A percentile compares a stretch with the other conserved stretches of the same genome.
Evolutionary conservation across 768 basidiomycete species (phyloP).

Genomic region (Coprinopsis marcescibilis): DNA sequence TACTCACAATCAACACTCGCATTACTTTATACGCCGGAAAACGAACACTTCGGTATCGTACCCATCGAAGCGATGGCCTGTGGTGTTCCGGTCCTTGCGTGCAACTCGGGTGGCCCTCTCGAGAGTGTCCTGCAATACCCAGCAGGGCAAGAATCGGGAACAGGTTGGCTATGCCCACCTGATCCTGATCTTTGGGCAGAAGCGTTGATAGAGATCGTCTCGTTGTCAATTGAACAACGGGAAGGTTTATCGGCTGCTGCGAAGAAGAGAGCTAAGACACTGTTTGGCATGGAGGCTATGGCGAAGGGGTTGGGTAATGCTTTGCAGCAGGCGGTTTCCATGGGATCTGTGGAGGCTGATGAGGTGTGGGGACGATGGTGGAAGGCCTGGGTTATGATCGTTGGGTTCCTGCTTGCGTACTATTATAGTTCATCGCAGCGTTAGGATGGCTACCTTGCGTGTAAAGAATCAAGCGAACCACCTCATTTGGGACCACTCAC

Average conservation of each 20-base stretch:
- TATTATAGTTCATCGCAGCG: slow-evolving; percentile 17
- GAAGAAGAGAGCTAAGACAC: slow-evolving; percentile 49
- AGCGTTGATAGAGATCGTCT: slow-evolving; percentile 56
- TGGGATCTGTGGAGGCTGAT: slow-evolving; percentile 38
- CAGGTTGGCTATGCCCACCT: slow-evolving; percentile 74
- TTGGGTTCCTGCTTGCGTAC: slow-evolving; percentile 28
- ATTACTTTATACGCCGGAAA: slow-evolving; percentile 87
- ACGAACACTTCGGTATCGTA: slow-evolving; percentile 97
- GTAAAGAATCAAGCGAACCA: no score
- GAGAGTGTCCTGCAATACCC: slow-evolving; percentile 63
- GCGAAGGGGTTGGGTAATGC: slow-evolving; percentile 50
- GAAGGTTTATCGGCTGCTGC: slow-evolving; percentile 48
- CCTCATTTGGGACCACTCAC: no score
- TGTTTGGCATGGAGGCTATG: slow-evolving; percentile 80
- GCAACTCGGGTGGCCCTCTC: slow-evolving; percentile 81
- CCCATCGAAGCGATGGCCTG: slow-evolving; percentile 94
- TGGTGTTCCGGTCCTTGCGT: slow-evolving; percentile 85
- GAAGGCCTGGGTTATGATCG: slow-evolving; percentile 21
- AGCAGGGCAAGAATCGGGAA: slow-evolving; percentile 37
- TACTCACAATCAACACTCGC: slow-evolving; percentile 58
- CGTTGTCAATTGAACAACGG: slow-evolving; percentile 36
- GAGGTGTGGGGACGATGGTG: slow-evolving; percentile 13
- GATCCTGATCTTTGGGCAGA: slow-evolving; percentile 63
- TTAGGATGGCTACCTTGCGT: no score
- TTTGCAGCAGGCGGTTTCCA: slow-evolving; percentile 45